Conservation (phyloP, 2,329 filamentous ascomycete genomes). For the Aspergillus aculeatinus region DNA sequence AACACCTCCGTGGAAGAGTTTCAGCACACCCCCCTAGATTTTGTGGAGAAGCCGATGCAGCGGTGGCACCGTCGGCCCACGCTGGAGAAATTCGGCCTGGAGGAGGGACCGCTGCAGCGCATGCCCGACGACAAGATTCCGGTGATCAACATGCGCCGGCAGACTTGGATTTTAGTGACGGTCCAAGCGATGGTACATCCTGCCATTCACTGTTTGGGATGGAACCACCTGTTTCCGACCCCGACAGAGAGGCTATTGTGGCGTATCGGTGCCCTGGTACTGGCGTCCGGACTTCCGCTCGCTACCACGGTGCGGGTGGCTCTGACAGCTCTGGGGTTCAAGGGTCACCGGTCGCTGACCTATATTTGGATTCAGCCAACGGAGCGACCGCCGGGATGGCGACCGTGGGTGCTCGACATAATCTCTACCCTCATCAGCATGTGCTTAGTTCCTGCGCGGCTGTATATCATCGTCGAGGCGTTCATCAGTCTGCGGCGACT, state of each 20-base stretch:
- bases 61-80: slow-evolving; percentile 1
- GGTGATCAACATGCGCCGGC: background rate
- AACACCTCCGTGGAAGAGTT: background rate
- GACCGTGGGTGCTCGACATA: background rate
- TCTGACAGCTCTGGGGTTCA: background rate
- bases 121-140: slow-evolving; percentile 4
- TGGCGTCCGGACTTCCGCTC: background rate
- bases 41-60: background rate
- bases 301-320: background rate
- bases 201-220: slow-evolving; percentile 1
- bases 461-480: slow-evolving; percentile 4
- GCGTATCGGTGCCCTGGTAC: background rate
- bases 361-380: background rate
- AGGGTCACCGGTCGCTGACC: background rate
- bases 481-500: slow-evolving; percentile 2
- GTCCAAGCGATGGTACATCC: slow-evolving; percentile 4
- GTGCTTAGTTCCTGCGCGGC: background rate
- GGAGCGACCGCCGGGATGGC: background rate
- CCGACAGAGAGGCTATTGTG: background rate
- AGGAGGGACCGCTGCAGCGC: background rate
- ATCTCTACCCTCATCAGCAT: background rate
- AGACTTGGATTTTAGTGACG: background rate
- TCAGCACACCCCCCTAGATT: slow-evolving; percentile 1
- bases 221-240: slow-evolving; percentile 8
- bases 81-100: background rate